These are phyloP conservation scores for Blastocystis sp. DNA, from an alignment of 352 stramenopile genomes.

Conservation along the genomic window DNA sequence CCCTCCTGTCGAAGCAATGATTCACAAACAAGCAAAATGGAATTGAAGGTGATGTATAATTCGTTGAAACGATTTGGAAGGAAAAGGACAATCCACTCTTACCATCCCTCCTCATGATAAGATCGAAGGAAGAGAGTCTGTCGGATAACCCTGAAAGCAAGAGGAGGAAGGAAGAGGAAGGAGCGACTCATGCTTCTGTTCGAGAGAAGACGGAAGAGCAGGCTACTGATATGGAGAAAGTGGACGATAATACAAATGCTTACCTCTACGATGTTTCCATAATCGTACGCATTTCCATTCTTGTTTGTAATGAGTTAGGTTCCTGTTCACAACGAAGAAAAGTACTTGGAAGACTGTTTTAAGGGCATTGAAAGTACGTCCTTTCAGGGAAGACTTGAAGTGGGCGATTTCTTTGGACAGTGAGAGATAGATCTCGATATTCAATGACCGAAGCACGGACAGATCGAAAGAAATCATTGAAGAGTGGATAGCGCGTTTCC, in stretches of 20 bases:
- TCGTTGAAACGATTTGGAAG: not conserved
- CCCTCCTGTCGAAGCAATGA: too few relatives aligned
- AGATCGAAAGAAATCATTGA: constrained; percentile 55
- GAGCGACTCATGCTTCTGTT: too few relatives aligned
- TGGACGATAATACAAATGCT: too few relatives aligned
- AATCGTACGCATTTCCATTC: constrained; percentile 9
- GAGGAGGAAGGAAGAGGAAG: not conserved
- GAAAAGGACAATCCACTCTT: too few relatives aligned
- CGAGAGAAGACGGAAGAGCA: too few relatives aligned
- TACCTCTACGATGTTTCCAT: constrained; percentile 35
- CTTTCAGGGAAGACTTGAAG: constrained; percentile 54
- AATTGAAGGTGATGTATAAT: not conserved
- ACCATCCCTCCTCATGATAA: too few relatives aligned
- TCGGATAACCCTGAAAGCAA: not conserved
- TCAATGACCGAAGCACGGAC: constrained; percentile 70
- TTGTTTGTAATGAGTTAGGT: constrained; percentile 48
- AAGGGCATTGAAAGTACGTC: constrained; percentile 67
- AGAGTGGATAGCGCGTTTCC: constrained; percentile 67
- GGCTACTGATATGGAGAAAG: too few relatives aligned
- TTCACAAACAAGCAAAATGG: not conserved
- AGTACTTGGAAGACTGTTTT: constrained; percentile 71
- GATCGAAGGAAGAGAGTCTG: too few relatives aligned
- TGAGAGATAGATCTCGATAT: constrained; percentile 59
- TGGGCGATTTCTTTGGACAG: constrained; percentile 11
- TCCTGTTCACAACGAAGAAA: constrained; percentile 70